A percentile compares a stretch with the other conserved stretches of the same genome.
These are phyloP conservation scores for Phytophthora meadii DNA, from an alignment of 352 stramenopile species.

Conservation along the genomic window DNA sequence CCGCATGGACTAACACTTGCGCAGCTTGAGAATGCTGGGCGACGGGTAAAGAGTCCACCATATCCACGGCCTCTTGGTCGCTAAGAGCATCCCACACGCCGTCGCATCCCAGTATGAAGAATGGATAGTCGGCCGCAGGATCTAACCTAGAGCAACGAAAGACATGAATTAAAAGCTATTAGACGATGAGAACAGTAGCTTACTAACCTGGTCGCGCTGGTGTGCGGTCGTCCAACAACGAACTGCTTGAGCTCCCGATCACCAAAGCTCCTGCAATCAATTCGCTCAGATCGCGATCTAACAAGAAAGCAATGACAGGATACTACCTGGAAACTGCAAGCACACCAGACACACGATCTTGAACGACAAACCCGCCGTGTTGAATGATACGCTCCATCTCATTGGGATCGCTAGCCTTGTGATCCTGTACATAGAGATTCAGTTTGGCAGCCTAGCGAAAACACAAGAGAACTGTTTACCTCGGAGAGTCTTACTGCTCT, in stretches of 20 bases:
- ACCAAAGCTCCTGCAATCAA: slow-evolving; percentile 71
- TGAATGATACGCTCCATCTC: slow-evolving; percentile 68
- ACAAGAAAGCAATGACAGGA: not conserved
- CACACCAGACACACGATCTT: slow-evolving; percentile 73
- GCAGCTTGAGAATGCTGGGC: slow-evolving; percentile 54
- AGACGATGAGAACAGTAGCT: not conserved
- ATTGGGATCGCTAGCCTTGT: slow-evolving; percentile 69
- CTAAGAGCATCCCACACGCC: slow-evolving; percentile 81
- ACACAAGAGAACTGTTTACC: slow-evolving; percentile 20
- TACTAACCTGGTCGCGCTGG: slow-evolving; percentile 48
- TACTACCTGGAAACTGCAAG: slow-evolving; percentile 75
- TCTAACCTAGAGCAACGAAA: slow-evolving; percentile 43
- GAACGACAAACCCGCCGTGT: slow-evolving; percentile 73
- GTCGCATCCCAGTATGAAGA: slow-evolving; percentile 82
- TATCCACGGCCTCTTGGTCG: slow-evolving; percentile 77
- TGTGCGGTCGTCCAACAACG: slow-evolving; percentile 60
- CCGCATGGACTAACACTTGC: slow-evolving; percentile 61
- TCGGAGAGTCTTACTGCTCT: slow-evolving; percentile 63
- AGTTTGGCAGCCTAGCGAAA: not conserved
- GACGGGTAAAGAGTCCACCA: slow-evolving; percentile 50
- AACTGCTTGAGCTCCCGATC: slow-evolving; percentile 79
- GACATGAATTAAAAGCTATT: slow-evolving; percentile 5
- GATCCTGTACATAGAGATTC: slow-evolving; percentile 42
- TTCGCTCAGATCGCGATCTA: slow-evolving; percentile 10
- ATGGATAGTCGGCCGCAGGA: slow-evolving; percentile 54